These are phyloP conservation scores for Mycena rebaudengoi DNA, from an alignment of 768 basidiomycete species.

Conservation along the genomic window DNA sequence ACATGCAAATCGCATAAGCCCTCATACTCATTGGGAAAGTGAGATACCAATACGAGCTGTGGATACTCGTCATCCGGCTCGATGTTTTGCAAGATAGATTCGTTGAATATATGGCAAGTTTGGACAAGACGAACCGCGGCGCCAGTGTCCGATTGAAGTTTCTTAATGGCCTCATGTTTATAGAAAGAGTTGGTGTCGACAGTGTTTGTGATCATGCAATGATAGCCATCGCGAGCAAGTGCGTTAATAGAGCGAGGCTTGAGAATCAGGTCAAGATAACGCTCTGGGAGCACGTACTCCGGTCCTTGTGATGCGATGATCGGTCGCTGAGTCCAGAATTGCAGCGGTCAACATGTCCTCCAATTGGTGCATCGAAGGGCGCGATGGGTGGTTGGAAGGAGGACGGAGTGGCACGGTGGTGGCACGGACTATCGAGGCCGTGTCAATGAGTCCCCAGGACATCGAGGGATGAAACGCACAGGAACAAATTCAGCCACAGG, in stretches of 20 bases:
- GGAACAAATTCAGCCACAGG: conserved; percentile 7
- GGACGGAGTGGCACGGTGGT: neutral
- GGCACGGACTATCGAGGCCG: conserved; percentile 9
- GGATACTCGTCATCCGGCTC: conserved; percentile 4
- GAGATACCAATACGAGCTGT: conserved; percentile 5
- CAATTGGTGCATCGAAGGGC: conserved; percentile 8
- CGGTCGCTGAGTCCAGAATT: neutral
- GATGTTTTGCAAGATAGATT: conserved; percentile 10
- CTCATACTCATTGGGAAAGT: neutral
- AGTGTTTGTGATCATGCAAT: conserved; percentile 1
- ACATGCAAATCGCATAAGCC: conserved; percentile 1
- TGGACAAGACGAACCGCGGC: neutral
- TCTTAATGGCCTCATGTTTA: neutral
- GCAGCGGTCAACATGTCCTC: conserved; percentile 9
- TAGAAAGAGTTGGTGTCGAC: neutral
- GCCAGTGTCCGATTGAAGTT: neutral
- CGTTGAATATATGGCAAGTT: conserved; percentile 12
- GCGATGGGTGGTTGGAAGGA: conserved; percentile 15
- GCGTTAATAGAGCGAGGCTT: conserved; percentile 1
- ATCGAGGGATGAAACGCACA: conserved; percentile 13
- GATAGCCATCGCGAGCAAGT: conserved; percentile 13
- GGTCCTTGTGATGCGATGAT: conserved; percentile 10
- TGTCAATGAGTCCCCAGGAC: neutral
- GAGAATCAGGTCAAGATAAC: neutral
- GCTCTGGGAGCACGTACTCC: conserved; percentile 5